Evolutionary conservation across 164 flowering plant genomes (phyloP).

Genomic region (Vitis vinifera): ASM3070453v1 NC_081815.1:19249501-19250000

Average conservation of each 20-base stretch:
- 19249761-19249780: no score
- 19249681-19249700: slow-evolving; percentile 6
- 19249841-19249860: no score
- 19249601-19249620: slow-evolving; percentile 30
- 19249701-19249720: not conserved
- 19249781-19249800: not conserved
- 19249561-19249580: slow-evolving; percentile 28
- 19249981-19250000: no score
- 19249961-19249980: no score
- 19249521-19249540: not conserved
- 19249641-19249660: slow-evolving; percentile 32
- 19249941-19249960: no score
- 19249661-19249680: slow-evolving; percentile 36
- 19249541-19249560: not conserved
- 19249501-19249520: no score
- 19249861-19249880: no score
- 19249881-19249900: no score
- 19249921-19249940: not conserved
- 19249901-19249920: no score
- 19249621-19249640: slow-evolving; percentile 46
- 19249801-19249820: no score
- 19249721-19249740: no score
- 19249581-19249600: slow-evolving; percentile 11
- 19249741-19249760: no score
- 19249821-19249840: not conserved